Base-by-base conservation (phyloP, 2,329 filamentous ascomycete genomes). In the Xylaria sp. region DNA sequence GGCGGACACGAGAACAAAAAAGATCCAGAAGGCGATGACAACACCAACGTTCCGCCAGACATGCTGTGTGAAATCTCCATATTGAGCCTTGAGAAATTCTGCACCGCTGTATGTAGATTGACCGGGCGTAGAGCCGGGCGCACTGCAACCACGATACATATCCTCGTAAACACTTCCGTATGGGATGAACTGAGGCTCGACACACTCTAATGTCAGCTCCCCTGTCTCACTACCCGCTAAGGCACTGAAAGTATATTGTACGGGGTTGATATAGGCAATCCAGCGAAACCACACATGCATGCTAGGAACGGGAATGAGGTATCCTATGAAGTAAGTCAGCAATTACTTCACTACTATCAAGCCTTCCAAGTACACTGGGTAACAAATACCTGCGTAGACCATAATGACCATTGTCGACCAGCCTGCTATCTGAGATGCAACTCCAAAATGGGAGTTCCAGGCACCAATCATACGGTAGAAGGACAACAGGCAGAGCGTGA, bases 231-330 rank as follows among this genome's bases (percentile, higher is more conserved):
- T 91, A 0, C 86, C 78, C 80, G 90, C 84, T 1, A 91, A 74
- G 2, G 82, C 83, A 77, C 92, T 90, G 70, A 91, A 92, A 0
- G 85, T 87, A 72, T 91, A 92, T 62, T 89, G 86, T 2, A 92
- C 84, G 4, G 89, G 89, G 62, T 89, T 88, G 18, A 89, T 84
- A 83, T 85, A 87, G 18, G 84, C 81, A 2, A 88, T 75, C 85
- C 85, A 87, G 66, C 82, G 81, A 25, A 87, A 83, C 86, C 85
- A 88, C 0, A 85, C 84, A 18, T 83, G 82, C 86, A 88, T 88
- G 54, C 85, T 82, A 66, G 79, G 80, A 0, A 84, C 84, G 5
- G 87, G 86, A 62, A 88, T 87, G 2, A 87, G 77, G 71, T 87
- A 89, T 25, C 78, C 54, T 57, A 25, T 12, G 7, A 55, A 37